phyloP scores from a whole-genome alignment of 768 basidiomycete species.

The Lyophyllum semitale region DNA sequence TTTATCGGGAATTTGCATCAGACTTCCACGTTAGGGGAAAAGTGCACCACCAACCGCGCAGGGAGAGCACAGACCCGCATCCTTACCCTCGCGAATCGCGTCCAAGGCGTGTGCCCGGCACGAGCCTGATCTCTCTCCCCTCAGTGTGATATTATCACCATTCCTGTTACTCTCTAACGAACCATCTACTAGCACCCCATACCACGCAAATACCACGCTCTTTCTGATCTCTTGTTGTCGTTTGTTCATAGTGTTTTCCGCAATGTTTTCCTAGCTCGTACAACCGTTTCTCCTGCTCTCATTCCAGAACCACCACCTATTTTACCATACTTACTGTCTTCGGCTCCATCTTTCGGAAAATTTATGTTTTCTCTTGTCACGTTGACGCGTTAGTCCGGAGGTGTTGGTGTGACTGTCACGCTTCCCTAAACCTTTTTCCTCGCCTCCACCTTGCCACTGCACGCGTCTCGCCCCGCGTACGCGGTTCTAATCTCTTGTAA shows the following conservation, averaged over 20 bases:
- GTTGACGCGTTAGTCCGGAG: slow-evolving; percentile 1
- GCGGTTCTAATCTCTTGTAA: not conserved
- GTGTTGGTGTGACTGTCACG: slow-evolving; percentile 11
- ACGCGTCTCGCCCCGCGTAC: slow-evolving; percentile 6
- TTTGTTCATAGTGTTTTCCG: not conserved
- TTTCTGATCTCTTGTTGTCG: not conserved
- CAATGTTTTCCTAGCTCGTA: no score
- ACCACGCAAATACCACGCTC: no score
- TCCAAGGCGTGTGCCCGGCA: not conserved
- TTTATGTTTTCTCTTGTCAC: no score
- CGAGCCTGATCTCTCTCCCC: not conserved
- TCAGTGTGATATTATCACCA: not conserved
- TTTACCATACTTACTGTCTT: not conserved
- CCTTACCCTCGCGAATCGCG: not conserved
- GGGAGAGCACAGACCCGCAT: not conserved
- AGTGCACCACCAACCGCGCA: not conserved
- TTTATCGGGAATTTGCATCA: slow-evolving; percentile 6
- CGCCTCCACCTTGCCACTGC: not conserved
- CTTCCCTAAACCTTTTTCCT: not conserved
- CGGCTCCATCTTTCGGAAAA: not conserved
- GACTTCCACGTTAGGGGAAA: slow-evolving; percentile 7
- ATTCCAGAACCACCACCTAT: no score
- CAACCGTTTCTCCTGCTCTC: no score
- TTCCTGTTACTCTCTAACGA: not conserved
- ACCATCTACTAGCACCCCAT: not conserved